Evolutionary conservation across 495 filamentous ascomycete genomes (phyloP).

Genomic region (Extremus antarcticus): DNA sequence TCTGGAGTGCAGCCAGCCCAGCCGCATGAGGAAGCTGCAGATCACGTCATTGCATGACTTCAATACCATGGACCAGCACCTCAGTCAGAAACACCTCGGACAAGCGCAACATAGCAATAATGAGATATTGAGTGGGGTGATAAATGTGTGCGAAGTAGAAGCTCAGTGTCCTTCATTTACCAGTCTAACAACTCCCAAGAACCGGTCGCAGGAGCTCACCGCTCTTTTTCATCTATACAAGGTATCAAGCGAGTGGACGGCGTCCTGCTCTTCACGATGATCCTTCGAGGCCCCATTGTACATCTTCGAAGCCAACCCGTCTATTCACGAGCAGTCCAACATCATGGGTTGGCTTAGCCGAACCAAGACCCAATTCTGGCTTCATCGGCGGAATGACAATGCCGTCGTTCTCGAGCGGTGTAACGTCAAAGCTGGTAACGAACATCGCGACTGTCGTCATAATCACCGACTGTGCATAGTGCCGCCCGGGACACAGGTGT

Average conservation of each 20-base stretch:
- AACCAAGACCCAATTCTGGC: not conserved
- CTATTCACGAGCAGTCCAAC: not conserved
- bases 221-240: too few species aligned
- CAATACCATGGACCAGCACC: not conserved
- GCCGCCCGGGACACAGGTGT: not conserved
- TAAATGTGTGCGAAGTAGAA: too few species aligned
- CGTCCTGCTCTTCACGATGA: too few species aligned
- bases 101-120: too few species aligned
- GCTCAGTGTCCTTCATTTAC: too few species aligned
- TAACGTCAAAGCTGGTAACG: not conserved
- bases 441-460: not conserved
- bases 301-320: not conserved
- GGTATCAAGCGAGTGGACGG: too few species aligned
- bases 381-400: not conserved
- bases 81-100: too few species aligned
- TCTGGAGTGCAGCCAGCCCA: not conserved
- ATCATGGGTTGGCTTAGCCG: not conserved
- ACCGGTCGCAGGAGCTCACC: too few species aligned
- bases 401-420: not conserved
- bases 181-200: too few species aligned
- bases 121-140: not conserved
- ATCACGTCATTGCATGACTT: not conserved
- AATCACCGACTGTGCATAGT: not conserved
- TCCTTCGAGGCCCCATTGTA: not conserved
- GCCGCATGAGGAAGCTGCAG: not conserved